Evolutionary conservation across 1,284 basidiomycete genomes (phyloP), one percentile per base, ranked within the genome.

Genomic region (Tilletiaria anomala): DNA sequence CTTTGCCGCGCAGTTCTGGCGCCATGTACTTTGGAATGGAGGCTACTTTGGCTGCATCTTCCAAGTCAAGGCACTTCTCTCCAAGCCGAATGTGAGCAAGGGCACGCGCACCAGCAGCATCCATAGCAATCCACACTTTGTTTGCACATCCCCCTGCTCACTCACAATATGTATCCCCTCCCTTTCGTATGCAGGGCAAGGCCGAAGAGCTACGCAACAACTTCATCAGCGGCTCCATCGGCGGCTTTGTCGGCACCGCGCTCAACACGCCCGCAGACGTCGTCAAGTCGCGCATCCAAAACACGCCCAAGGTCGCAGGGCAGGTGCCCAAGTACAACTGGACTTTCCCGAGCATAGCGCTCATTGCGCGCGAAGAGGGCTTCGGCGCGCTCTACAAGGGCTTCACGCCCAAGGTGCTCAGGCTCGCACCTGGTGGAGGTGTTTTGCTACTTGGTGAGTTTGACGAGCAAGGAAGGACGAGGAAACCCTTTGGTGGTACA

Each of bases 271-370:
- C 82, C 72, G 79, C 79, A 48, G 67, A 89, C 75, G 86, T 97
- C 45, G 86, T 96, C 53, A 97, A 97, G 71, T 89, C 86, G 17
- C 80, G 93, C 42, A 88, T 97, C 41, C 87, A 91, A 69, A 82
- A 84, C 43, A 72, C 77, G 2, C 49, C 57, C 16, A 48, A 45
- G 20, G 42, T 51, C 14, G 40, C 54, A 3, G 24, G 74, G 73
- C 38, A 76, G 73, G 54, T 37, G 18, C 48, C 52, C 19, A 89
- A 87, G 66, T 89, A 88, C 70, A 84, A 86, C 70, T 91, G 89
- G 79, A 84, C 88, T 39, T 70, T 70, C 59, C 71, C 71, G 2
- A 69, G 71, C 11, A 71, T 85, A 33, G 70, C 78, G 29, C 80
- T 80, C 11, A 85, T 96, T 55, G 78, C 82, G 49, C 77, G 82